Evolutionary conservation across 352 stramenopile species (phyloP).

Genomic region (Phytophthora vignae): DNA sequence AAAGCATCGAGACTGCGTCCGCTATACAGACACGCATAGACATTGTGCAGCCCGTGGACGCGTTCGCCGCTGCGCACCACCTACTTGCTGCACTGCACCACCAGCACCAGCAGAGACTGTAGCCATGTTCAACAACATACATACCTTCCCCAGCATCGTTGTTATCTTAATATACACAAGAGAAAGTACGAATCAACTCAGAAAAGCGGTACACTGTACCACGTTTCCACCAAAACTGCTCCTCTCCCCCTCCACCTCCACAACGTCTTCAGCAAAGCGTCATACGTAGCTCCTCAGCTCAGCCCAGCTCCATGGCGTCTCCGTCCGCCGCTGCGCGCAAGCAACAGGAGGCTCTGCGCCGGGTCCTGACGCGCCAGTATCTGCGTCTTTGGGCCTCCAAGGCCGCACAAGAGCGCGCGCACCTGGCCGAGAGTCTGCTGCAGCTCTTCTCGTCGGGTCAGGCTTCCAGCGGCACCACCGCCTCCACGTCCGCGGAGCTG

Average conservation of each 20-base stretch:
- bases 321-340: constrained; percentile 3
- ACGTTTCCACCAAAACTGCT: too few relatives aligned
- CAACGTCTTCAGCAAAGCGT: background rate
- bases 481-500: constrained; percentile 22
- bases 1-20: background rate
- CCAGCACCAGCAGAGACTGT: constrained; percentile 13
- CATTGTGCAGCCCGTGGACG: constrained; percentile 44
- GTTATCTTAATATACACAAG: too few relatives aligned
- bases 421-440: constrained; percentile 59
- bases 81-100: constrained; percentile 20
- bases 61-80: constrained; percentile 33
- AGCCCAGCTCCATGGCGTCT: constrained; percentile 24
- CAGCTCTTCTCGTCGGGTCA: constrained; percentile 65
- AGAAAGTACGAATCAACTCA: too few relatives aligned
- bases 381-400: constrained; percentile 71
- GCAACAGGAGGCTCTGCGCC: constrained; percentile 44
- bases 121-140: constrained; percentile 19
- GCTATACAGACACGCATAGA: constrained; percentile 44
- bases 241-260: constrained; percentile 23
- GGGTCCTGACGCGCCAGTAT: constrained; percentile 55
- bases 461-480: constrained; percentile 11
- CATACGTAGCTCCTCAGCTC: background rate
- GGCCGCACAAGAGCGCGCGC: constrained; percentile 58
- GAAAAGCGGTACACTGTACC: too few relatives aligned
- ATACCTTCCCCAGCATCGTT: too few relatives aligned